Evolutionary conservation across 495 filamentous ascomycete species (phyloP).

Genomic region (Platismatia glauca): DNA sequence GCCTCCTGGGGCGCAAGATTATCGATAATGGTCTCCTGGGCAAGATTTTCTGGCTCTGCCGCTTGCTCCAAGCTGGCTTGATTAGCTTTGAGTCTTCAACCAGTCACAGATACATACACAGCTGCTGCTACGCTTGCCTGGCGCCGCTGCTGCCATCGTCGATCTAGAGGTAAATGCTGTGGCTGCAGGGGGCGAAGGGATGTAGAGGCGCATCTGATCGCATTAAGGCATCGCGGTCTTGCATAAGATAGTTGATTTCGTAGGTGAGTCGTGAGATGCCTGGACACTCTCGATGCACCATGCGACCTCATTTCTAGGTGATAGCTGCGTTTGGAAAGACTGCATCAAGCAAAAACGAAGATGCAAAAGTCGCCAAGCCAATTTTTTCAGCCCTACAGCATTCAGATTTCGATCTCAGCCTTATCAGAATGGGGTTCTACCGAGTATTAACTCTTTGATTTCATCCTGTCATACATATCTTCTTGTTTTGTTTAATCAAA

Average conservation of each 20-base stretch:
- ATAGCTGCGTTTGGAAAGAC: neutral
- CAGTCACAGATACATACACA: slow-evolving; percentile 31
- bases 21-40: slow-evolving; percentile 60
- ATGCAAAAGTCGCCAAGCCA: neutral
- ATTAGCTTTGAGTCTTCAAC: slow-evolving; percentile 1
- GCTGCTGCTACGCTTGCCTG: slow-evolving; percentile 34
- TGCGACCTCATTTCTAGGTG: slow-evolving; percentile 29
- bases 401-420: neutral
- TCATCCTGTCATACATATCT: no score
- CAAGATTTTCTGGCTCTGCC: slow-evolving; percentile 48
- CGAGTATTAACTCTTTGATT: no score
- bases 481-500: no score
- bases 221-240: slow-evolving; percentile 21
- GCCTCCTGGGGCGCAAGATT: slow-evolving; percentile 69
- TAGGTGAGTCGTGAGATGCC: slow-evolving; percentile 16
- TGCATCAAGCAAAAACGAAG: neutral
- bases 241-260: neutral
- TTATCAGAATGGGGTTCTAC: neutral
- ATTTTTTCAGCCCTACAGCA: slow-evolving; percentile 22
- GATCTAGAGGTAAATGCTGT: slow-evolving; percentile 18
- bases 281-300: slow-evolving; percentile 23
- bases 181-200: slow-evolving; percentile 14
- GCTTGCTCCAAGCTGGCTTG: slow-evolving; percentile 49
- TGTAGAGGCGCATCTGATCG: slow-evolving; percentile 22
- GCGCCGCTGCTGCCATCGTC: slow-evolving; percentile 29